Conservation (phyloP, 73 alveolate species). For the Paramecium caudatum region DNA sequence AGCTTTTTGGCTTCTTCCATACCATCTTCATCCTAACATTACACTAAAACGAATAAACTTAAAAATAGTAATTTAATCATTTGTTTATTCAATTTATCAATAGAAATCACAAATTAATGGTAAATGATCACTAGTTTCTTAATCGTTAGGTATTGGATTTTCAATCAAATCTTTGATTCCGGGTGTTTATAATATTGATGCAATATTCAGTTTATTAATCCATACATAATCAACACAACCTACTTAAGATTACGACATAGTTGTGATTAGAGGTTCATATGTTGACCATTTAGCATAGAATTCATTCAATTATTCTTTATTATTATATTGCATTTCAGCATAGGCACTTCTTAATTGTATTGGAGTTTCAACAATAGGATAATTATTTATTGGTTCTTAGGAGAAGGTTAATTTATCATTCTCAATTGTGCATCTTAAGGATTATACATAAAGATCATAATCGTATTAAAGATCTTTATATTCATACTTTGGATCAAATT, state of each 20-base stretch:
- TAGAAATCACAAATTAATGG: constrained; percentile 47
- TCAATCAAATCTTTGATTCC: background rate
- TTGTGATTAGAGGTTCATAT: constrained; percentile 54
- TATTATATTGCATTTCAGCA: background rate
- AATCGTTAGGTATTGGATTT: background rate
- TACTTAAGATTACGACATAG: background rate
- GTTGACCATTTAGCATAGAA: constrained; percentile 60
- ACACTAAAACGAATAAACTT: constrained; percentile 51
- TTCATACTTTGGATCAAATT: background rate
- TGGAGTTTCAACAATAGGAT: constrained; percentile 44
- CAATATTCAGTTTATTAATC: constrained; percentile 17
- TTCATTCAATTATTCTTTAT: background rate
- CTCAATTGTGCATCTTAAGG: background rate
- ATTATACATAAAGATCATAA: background rate
- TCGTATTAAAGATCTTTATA: background rate
- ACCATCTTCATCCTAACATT: constrained; percentile 61
- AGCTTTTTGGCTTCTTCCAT: constrained; percentile 30
- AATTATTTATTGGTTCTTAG: background rate
- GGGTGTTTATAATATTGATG: constrained; percentile 13
- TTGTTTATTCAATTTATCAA: background rate
- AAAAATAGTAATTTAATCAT: constrained; percentile 1
- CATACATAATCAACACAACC: constrained; percentile 67
- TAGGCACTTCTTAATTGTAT: constrained; percentile 40
- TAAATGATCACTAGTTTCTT: constrained; percentile 53
- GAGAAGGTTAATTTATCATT: background rate